A percentile compares a stretch with the other conserved stretches of the same genome.
These are phyloP conservation scores for Coniferiporia weirii DNA, from an alignment of 1,284 basidiomycete genomes.

Conservation along the genomic window DNA sequence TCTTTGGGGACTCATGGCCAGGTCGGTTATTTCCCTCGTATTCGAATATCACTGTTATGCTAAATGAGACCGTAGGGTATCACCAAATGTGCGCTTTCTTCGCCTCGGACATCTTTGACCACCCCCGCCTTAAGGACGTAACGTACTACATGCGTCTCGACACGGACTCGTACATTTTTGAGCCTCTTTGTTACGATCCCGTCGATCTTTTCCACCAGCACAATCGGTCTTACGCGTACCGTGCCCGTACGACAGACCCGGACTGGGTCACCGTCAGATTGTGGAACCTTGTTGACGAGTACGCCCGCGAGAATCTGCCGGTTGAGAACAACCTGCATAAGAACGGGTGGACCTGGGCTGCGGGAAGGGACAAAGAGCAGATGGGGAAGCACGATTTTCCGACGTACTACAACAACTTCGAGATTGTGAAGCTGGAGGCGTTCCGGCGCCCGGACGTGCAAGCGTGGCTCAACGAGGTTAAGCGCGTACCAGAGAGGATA, in stretches of 20 bases:
- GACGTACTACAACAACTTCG: conserved; percentile 17
- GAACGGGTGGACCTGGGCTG: conserved; percentile 15
- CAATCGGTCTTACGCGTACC: conserved; percentile 10
- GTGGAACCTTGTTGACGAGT: conserved; percentile 15
- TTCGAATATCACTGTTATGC: background rate
- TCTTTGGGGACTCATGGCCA: conserved; percentile 15
- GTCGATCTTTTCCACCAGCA: conserved; percentile 19
- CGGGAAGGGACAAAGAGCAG: conserved; percentile 8
- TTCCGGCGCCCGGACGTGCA: conserved; percentile 15
- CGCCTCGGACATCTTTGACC: conserved; percentile 19
- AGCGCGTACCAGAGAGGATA: conserved; percentile 16
- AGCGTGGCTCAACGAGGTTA: conserved; percentile 18
- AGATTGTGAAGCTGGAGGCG: conserved; percentile 15
- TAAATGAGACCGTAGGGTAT: conserved; percentile 8
- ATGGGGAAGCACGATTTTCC: conserved; percentile 11
- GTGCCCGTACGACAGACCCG: conserved; percentile 9
- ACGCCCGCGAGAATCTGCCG: background rate
- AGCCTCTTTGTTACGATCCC: conserved; percentile 20
- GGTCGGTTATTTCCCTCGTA: background rate
- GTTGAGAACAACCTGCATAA: conserved; percentile 4
- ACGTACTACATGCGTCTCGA: conserved; percentile 22
- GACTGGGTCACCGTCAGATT: conserved; percentile 16
- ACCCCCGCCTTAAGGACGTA: conserved; percentile 17
- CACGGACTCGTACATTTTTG: conserved; percentile 17
- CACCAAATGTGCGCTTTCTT: conserved; percentile 21